Evolutionary conservation across 1,139 yeast genomes (phyloP).

Genomic region (Geotrichum reessii): DNA sequence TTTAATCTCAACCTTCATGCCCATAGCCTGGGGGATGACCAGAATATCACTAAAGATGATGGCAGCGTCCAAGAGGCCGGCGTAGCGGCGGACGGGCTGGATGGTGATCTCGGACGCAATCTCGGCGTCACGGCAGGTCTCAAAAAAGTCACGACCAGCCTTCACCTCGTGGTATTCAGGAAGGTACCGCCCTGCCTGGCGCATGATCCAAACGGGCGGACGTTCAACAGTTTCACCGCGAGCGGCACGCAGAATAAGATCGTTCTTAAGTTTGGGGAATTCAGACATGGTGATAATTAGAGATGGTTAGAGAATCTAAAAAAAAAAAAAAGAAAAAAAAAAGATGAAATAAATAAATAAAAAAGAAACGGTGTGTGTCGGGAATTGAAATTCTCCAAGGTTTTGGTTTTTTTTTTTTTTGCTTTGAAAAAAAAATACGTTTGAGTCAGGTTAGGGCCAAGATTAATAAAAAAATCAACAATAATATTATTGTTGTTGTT

Average conservation of each 20-base stretch:
- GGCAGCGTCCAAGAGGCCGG: conserved; percentile 91
- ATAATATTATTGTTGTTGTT: no score
- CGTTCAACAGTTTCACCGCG: conserved; percentile 77
- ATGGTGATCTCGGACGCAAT: conserved; percentile 90
- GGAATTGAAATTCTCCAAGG: background rate
- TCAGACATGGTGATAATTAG: background rate
- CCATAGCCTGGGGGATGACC: conserved; percentile 98
- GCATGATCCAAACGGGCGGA: conserved; percentile 98
- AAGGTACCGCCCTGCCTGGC: conserved; percentile 72
- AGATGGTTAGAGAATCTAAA: background rate
- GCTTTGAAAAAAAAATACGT: background rate
- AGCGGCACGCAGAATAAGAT: conserved; percentile 86
- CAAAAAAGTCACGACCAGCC: conserved; percentile 83
- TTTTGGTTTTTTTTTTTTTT: no score
- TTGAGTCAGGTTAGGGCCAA: background rate
- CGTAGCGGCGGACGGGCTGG: conserved; percentile 87
- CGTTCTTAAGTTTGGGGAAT: conserved; percentile 58
- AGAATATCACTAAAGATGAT: conserved; percentile 92
- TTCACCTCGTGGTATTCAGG: conserved; percentile 85
- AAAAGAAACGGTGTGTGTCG: background rate
- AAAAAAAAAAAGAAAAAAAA: background rate
- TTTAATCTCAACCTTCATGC: conserved; percentile 87
- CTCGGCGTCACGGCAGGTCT: conserved; percentile 89
- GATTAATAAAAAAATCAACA: no score
- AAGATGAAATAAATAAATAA: no score